Evolutionary conservation across 345 rosid genomes (phyloP).

Genomic region (Alliaria petiolata): DNA sequence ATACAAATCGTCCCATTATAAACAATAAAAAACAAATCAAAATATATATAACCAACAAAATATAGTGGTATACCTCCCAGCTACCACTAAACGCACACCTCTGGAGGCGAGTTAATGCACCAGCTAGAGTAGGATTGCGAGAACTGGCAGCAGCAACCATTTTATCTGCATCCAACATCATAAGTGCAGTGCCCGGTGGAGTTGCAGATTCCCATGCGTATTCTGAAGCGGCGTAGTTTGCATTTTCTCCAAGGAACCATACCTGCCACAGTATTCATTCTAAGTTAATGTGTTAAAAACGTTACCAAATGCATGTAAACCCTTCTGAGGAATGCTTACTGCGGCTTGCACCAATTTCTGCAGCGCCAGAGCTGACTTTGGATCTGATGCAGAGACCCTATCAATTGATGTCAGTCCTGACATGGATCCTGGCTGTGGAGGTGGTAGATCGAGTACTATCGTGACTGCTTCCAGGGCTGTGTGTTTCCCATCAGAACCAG

Average conservation of each 20-base stretch:
- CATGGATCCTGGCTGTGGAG: conserved; percentile 99
- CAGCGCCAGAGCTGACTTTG: conserved; percentile 94
- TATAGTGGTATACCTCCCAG: conserved; percentile 74
- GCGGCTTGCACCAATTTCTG: conserved; percentile 99
- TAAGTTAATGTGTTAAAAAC: not conserved
- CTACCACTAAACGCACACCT: conserved; percentile 99
- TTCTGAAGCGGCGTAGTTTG: conserved; percentile 99
- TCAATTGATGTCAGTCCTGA: conserved; percentile 81
- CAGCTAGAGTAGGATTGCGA: conserved; percentile 96
- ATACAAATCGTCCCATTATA: not conserved
- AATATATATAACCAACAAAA: conserved; percentile 16
- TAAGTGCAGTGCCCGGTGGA: conserved; percentile 99
- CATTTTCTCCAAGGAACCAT: conserved; percentile 99
- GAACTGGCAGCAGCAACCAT: conserved; percentile 99
- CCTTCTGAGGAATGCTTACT: conserved; percentile 48
- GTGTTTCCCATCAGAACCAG: conserved; percentile 98
- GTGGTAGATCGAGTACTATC: conserved; percentile 95
- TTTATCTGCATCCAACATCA: conserved; percentile 99
- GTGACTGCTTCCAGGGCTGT: conserved; percentile 99
- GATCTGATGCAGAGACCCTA: conserved; percentile 94
- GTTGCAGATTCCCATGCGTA: conserved; percentile 99
- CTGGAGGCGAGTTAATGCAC: conserved; percentile 97
- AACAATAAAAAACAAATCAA: not conserved
- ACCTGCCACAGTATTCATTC: conserved; percentile 50
- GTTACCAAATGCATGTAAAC: conserved; percentile 10